Percentiles rank a stretch among this genome's conserved stretches.
These are phyloP conservation scores for Cercospora zeina DNA, from an alignment of 2,329 filamentous ascomycete species.

Conservation along the genomic window DNA sequence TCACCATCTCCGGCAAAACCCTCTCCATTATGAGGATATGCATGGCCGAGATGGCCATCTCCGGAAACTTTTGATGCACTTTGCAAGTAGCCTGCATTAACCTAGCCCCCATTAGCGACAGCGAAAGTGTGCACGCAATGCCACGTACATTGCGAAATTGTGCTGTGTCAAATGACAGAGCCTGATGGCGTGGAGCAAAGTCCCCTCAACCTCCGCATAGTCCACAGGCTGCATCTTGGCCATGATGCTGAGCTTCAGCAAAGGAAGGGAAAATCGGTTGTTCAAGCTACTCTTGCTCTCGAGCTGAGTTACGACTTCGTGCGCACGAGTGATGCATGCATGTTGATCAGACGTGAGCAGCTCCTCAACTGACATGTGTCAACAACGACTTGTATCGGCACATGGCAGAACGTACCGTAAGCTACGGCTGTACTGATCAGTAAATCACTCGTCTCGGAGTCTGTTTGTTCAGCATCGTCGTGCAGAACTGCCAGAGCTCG, in stretches of 20 bases:
- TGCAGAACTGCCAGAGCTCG: conserved; percentile 64
- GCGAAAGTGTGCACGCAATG: not conserved
- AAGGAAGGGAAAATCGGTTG: conserved; percentile 60
- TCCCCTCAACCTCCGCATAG: conserved; percentile 46
- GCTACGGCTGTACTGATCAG: conserved; percentile 65
- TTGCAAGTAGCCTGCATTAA: conserved; percentile 68
- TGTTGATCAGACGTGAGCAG: conserved; percentile 44
- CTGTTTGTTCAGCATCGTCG: conserved; percentile 55
- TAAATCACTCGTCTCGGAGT: conserved; percentile 63
- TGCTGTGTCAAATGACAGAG: conserved; percentile 60
- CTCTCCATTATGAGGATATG: conserved; percentile 64
- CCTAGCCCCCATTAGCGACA: conserved; percentile 31
- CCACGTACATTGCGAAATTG: conserved; percentile 59
- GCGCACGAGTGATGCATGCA: conserved; percentile 55
- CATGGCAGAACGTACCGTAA: conserved; percentile 38
- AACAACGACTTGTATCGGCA: conserved; percentile 6
- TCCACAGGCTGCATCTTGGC: conserved; percentile 46
- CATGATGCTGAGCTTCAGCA: conserved; percentile 69
- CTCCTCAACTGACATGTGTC: conserved; percentile 22
- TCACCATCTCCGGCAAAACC: conserved; percentile 50
- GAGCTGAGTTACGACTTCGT: conserved; percentile 60
- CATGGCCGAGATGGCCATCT: conserved; percentile 46
- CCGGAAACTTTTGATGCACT: conserved; percentile 50
- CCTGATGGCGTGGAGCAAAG: conserved; percentile 63
- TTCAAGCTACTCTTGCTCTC: conserved; percentile 62